Evolutionary conservation across 2,329 filamentous ascomycete species (phyloP).

Genomic region (Bipolaris cookei): DNA sequence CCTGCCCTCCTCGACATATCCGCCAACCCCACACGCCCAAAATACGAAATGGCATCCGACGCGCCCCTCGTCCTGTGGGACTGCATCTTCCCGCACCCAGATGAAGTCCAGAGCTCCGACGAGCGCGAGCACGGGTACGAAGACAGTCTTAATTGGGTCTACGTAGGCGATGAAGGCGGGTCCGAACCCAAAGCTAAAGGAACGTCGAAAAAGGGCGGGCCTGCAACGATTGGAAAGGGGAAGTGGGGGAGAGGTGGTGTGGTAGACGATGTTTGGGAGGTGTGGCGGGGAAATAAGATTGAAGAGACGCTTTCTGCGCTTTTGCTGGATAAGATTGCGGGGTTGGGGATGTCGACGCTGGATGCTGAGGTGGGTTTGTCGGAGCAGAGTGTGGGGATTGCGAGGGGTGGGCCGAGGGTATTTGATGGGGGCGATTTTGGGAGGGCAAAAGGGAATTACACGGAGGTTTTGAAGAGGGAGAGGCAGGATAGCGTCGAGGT

Average conservation of each 20-base stretch:
- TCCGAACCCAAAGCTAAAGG: conserved; percentile 53
- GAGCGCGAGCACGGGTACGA: conserved; percentile 52
- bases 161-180: conserved; percentile 70
- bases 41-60: conserved; percentile 90
- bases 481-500: conserved; percentile 65
- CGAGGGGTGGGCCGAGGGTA: conserved; percentile 56
- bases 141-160: conserved; percentile 78
- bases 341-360: conserved; percentile 44
- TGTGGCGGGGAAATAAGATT: conserved; percentile 85
- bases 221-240: conserved; percentile 29
- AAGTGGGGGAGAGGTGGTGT: conserved; percentile 48
- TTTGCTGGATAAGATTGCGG: conserved; percentile 69
- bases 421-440: conserved; percentile 65
- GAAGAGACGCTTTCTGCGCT: conserved; percentile 83
- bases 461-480: conserved; percentile 62
- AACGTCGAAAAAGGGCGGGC: conserved; percentile 17
- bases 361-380: conserved; percentile 19
- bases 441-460: conserved; percentile 63
- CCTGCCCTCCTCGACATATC: conserved; percentile 74
- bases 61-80: conserved; percentile 94
- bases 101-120: conserved; percentile 47
- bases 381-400: conserved; percentile 25
- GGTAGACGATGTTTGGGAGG: conserved; percentile 71
- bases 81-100: conserved; percentile 76
- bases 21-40: conserved; percentile 75